Evolutionary conservation across 768 basidiomycete species (phyloP).

Genomic region (Astraeus odoratus): DNA sequence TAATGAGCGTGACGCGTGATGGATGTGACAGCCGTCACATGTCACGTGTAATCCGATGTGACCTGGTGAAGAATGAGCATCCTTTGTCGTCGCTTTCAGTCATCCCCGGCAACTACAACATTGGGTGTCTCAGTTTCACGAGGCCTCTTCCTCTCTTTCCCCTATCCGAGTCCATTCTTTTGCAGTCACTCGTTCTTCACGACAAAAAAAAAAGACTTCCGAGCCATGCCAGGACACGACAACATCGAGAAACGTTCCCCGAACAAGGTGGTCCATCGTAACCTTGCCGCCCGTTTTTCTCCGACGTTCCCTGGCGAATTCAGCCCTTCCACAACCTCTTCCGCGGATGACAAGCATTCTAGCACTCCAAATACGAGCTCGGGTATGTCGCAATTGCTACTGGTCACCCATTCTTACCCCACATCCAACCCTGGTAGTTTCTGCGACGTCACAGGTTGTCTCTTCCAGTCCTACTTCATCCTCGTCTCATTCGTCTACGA

Average conservation of each 20-base stretch:
- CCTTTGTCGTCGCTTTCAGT: too few relatives aligned
- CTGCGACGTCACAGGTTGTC: constrained; percentile 7
- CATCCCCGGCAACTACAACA: too few relatives aligned
- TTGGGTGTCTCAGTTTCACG: too few relatives aligned
- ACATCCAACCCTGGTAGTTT: not conserved
- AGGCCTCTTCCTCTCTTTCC: too few relatives aligned
- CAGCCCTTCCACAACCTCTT: not conserved
- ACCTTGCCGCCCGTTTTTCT: constrained; percentile 8
- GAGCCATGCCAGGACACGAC: constrained; percentile 5
- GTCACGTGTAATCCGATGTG: too few relatives aligned
- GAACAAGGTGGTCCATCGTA: constrained; percentile 3
- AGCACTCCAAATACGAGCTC: not conserved
- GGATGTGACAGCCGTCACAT: too few relatives aligned
- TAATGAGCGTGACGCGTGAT: too few relatives aligned
- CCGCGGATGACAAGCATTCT: not conserved
- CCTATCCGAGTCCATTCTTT: too few relatives aligned
- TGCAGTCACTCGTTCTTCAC: constrained; percentile 20
- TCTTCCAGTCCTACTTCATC: constrained; percentile 1
- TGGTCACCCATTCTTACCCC: constrained; percentile 4
- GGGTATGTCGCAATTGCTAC: not conserved
- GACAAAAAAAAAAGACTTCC: not conserved
- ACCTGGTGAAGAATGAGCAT: too few relatives aligned
- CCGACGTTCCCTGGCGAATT: not conserved
- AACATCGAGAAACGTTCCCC: constrained; percentile 12
- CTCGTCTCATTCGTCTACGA: constrained; percentile 5